These are phyloP conservation scores for Galerina marginata DNA, from an alignment of 768 basidiomycete genomes.

Conservation along the genomic window DNA sequence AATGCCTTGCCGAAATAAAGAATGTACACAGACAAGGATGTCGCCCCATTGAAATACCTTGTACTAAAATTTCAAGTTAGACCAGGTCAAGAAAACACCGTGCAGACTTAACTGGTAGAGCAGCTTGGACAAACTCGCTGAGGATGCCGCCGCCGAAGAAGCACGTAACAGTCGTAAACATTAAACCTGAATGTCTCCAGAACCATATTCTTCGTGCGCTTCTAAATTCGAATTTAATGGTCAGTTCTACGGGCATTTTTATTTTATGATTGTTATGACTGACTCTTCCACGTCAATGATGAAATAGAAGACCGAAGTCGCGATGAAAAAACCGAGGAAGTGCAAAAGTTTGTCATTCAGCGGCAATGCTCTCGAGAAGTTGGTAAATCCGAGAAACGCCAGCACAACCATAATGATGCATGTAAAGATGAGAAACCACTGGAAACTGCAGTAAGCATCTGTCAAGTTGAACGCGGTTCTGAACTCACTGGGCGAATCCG, in stretches of 20 bases:
- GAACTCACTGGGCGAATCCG: constrained; percentile 69
- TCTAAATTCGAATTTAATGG: constrained; percentile 40
- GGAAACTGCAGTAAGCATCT: not conserved
- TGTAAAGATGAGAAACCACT: constrained; percentile 88
- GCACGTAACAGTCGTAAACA: constrained; percentile 72
- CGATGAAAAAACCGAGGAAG: constrained; percentile 76
- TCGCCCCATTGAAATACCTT: constrained; percentile 78
- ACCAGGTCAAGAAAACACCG: not conserved
- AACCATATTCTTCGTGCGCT: constrained; percentile 85
- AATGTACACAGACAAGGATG: constrained; percentile 55
- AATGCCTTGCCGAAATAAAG: not conserved
- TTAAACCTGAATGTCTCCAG: constrained; percentile 75
- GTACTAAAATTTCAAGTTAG: constrained; percentile 43
- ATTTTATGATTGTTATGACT: constrained; percentile 30
- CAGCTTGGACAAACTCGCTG: constrained; percentile 81
- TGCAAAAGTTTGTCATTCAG: constrained; percentile 83
- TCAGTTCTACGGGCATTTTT: not conserved
- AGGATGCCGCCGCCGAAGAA: constrained; percentile 82
- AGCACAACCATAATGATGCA: constrained; percentile 68
- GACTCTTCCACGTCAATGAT: constrained; percentile 90
- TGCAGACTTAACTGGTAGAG: constrained; percentile 65
- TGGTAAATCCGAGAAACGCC: constrained; percentile 80
- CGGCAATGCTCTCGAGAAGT: constrained; percentile 65
- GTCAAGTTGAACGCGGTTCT: not conserved
- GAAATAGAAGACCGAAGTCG: constrained; percentile 85